These are phyloP conservation scores for Cercospora canescens DNA, from an alignment of 2,329 filamentous ascomycete genomes.

Conservation along the genomic window DNA sequence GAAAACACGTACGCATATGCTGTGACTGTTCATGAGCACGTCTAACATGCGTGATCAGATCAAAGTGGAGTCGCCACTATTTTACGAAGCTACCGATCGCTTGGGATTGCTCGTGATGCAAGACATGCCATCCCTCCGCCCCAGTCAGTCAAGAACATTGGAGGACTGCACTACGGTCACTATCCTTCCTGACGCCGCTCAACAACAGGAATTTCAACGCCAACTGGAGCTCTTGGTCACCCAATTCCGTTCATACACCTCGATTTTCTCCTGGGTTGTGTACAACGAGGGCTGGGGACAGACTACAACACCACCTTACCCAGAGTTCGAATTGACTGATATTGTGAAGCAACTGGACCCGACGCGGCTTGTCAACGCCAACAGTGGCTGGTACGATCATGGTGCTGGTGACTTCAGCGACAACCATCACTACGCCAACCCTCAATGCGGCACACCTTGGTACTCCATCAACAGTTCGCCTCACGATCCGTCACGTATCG, in stretches of 20 bases:
- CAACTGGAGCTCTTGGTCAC: constrained; percentile 63
- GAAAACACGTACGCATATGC: constrained; percentile 56
- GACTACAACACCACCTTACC: constrained; percentile 44
- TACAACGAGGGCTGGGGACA: constrained; percentile 76
- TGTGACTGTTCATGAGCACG: neutral
- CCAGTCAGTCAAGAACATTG: constrained; percentile 36
- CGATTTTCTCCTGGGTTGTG: constrained; percentile 67
- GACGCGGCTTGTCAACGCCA: constrained; percentile 63
- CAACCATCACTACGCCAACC: constrained; percentile 71
- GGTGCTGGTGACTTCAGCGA: constrained; percentile 68
- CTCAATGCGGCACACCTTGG: constrained; percentile 70
- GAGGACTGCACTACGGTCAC: constrained; percentile 28
- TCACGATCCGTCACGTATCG: constrained; percentile 61
- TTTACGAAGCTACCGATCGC: constrained; percentile 67
- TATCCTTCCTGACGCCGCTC: constrained; percentile 42
- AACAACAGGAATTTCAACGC: constrained; percentile 65
- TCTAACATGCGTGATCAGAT: constrained; percentile 40
- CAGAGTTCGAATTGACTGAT: constrained; percentile 59
- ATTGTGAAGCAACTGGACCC: constrained; percentile 60
- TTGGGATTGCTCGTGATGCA: constrained; percentile 68
- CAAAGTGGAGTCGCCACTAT: constrained; percentile 67
- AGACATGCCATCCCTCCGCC: constrained; percentile 67
- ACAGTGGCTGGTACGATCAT: constrained; percentile 67
- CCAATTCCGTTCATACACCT: constrained; percentile 65
- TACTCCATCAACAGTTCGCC: constrained; percentile 60